Conservation (phyloP, 1,284 basidiomycete species). For the Cryptococcus sp. region DNA sequence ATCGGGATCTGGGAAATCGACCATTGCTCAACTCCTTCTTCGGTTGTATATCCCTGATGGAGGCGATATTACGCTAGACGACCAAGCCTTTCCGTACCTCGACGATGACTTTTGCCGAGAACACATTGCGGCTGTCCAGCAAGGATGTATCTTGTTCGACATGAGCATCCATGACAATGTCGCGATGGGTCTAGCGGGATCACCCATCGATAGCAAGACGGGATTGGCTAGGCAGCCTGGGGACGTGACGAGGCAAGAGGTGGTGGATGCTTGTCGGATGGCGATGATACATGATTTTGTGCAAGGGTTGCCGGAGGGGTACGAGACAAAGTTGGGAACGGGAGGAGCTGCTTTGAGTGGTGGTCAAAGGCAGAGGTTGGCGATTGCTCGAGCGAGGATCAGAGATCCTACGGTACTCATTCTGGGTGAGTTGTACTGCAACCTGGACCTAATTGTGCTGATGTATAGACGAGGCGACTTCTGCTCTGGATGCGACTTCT, state of each 20-base stretch:
- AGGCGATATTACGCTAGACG: slow-evolving; percentile 71
- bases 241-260: slow-evolving; percentile 61
- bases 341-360: slow-evolving; percentile 77
- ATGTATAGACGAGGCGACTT: slow-evolving; percentile 83
- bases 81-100: slow-evolving; percentile 68
- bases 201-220: slow-evolving; percentile 45
- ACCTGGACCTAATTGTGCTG: not conserved
- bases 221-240: slow-evolving; percentile 30
- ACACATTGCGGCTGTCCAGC: slow-evolving; percentile 72
- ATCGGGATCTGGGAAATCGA: slow-evolving; percentile 90
- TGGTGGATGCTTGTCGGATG: slow-evolving; percentile 73
- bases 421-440: slow-evolving; percentile 59
- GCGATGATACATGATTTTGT: slow-evolving; percentile 88
- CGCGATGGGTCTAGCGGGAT: slow-evolving; percentile 65
- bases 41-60: slow-evolving; percentile 64
- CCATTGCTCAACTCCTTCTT: slow-evolving; percentile 74
- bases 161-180: slow-evolving; percentile 84
- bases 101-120: slow-evolving; percentile 67
- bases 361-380: slow-evolving; percentile 87
- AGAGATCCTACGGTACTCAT: slow-evolving; percentile 85
- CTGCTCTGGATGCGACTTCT: slow-evolving; percentile 84
- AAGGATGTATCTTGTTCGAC: slow-evolving; percentile 73
- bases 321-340: slow-evolving; percentile 73
- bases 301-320: slow-evolving; percentile 72
- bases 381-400: slow-evolving; percentile 81